Base-by-base conservation (phyloP, 129 eudicot species). In the Gnaphalium uliginosum region DNA sequence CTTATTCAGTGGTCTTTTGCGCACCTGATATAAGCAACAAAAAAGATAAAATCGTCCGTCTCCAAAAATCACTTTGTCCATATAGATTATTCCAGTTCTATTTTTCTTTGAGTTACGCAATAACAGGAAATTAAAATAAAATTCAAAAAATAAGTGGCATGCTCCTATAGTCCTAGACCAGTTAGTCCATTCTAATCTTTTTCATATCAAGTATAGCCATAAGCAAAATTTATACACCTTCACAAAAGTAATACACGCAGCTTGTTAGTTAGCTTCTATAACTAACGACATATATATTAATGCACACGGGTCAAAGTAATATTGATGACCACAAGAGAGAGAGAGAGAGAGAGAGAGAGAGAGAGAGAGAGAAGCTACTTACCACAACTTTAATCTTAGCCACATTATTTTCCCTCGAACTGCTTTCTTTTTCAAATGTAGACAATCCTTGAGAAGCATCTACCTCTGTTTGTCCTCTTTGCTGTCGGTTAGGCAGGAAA, bases 321-420 rank as follows among this genome's bases (percentile, higher is more conserved):
- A 67, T 41, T 35, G 37, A 68, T 18, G 46, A 53, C 66, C 48
- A 56, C 30, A 71, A 18, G 48, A 2, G 48, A 41, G 15, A 33
- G 33, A 30, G 33, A 30, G 33, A 48, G 56, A 46, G 3, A 9
- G 3, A 48, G 5, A 48, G 4, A 48, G 57, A 62, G 59, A 9
- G 30, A 50, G 30, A 66, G 25, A 53, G 5, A 35, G 10, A 3
- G 23, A 50, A 35, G 4, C 41, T 74, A 77, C 93, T 78, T 87
- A 90, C 98, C 96, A 94, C 98, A 67, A 94, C 98, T 90, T 84
- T 94, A 64, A 94, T 94, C 86, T 94, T 94, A 32, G 98, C 98
- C 82, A 94, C 97, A 60, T 87, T 94, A 73, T 80, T 90, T 75
- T 94, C 98, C 82, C 90, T 94, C 59, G 92, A 57, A 77, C 32